Conservation (phyloP, 495 filamentous ascomycete genomes). For the Apiosordaria backusii region DNA sequence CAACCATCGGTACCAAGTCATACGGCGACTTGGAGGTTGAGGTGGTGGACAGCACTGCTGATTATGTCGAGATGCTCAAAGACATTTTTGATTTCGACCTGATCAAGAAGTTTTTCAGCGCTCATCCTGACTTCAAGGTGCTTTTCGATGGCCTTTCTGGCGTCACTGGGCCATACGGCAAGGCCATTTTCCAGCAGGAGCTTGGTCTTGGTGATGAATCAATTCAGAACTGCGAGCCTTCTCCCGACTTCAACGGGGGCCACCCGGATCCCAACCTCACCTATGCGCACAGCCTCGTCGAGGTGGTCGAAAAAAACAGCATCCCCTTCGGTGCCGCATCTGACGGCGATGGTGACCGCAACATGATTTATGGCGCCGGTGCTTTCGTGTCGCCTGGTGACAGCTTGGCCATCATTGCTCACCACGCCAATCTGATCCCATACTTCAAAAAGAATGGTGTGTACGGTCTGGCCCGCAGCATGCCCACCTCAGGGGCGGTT, state of each 20-base stretch:
- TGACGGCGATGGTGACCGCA: slow-evolving; percentile 96
- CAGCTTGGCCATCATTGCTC: slow-evolving; percentile 94
- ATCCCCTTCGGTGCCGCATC: slow-evolving; percentile 96
- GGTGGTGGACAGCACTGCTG: slow-evolving; percentile 84
- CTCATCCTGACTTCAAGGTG: slow-evolving; percentile 89
- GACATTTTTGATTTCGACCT: slow-evolving; percentile 96
- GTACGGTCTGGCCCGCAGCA: slow-evolving; percentile 88
- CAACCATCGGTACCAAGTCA: slow-evolving; percentile 73
- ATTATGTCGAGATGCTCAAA: slow-evolving; percentile 94
- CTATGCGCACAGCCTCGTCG: slow-evolving; percentile 94
- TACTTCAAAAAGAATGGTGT: slow-evolving; percentile 98
- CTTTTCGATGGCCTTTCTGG: slow-evolving; percentile 92
- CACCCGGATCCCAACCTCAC: slow-evolving; percentile 98
- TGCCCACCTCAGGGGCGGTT: slow-evolving; percentile 94
- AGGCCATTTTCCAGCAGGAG: slow-evolving; percentile 91
- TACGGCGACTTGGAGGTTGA: slow-evolving; percentile 89
- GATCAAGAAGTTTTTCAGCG: slow-evolving; percentile 85
- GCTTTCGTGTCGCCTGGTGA: slow-evolving; percentile 96
- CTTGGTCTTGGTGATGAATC: slow-evolving; percentile 71
- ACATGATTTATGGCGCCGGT: slow-evolving; percentile 99
- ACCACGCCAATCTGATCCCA: slow-evolving; percentile 90
- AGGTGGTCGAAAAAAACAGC: slow-evolving; percentile 82
- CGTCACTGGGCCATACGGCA: slow-evolving; percentile 92
- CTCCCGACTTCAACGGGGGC: slow-evolving; percentile 91
- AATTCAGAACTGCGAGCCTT: slow-evolving; percentile 90